A percentile compares a stretch with the other conserved stretches of the same genome.
Evolutionary conservation across 352 stramenopile species (phyloP).

Genomic region (Phytophthora sp.): DNA sequence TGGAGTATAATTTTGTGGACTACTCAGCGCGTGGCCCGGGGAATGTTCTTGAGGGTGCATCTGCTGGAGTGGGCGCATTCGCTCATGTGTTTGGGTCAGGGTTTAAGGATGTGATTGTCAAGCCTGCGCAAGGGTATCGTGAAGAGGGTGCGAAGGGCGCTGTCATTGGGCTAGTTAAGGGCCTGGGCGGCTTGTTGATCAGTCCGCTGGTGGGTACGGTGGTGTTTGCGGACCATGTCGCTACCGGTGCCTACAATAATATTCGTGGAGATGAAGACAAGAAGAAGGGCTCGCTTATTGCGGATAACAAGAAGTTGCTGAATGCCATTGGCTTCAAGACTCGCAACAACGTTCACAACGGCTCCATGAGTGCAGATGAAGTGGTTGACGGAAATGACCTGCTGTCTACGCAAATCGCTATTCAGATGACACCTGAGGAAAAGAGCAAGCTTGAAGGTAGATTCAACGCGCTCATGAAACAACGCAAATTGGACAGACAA

Average conservation of each 20-base stretch:
- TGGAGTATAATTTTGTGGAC: conserved; percentile 70
- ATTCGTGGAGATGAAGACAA: conserved; percentile 45
- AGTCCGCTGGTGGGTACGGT: conserved; percentile 60
- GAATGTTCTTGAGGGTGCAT: conserved; percentile 55
- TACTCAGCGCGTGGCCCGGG: conserved; percentile 65
- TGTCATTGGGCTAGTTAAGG: conserved; percentile 65
- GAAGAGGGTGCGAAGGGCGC: conserved; percentile 67
- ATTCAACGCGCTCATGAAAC: conserved; percentile 49
- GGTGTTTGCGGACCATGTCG: conserved; percentile 71
- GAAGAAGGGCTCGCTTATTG: conserved; percentile 56
- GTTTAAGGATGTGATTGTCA: conserved; percentile 70
- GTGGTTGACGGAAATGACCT: conserved; percentile 36
- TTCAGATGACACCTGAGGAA: conserved; percentile 50
- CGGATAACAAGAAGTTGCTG: conserved; percentile 50
- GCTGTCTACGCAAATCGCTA: conserved; percentile 41
- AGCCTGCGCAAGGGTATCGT: conserved; percentile 61
- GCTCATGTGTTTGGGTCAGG: conserved; percentile 67
- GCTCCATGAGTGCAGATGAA: conserved; percentile 59
- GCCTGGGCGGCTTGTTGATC: conserved; percentile 57
- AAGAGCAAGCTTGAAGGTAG: conserved; percentile 42
- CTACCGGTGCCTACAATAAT: conserved; percentile 68
- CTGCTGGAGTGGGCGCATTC: conserved; percentile 61
- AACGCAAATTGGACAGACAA: conserved; percentile 36
- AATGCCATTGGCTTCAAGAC: conserved; percentile 48
- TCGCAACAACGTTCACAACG: conserved; percentile 53